phyloP scores from a whole-genome alignment of 148 eudicot genomes.

The Heliosperma pusillum region DNA sequence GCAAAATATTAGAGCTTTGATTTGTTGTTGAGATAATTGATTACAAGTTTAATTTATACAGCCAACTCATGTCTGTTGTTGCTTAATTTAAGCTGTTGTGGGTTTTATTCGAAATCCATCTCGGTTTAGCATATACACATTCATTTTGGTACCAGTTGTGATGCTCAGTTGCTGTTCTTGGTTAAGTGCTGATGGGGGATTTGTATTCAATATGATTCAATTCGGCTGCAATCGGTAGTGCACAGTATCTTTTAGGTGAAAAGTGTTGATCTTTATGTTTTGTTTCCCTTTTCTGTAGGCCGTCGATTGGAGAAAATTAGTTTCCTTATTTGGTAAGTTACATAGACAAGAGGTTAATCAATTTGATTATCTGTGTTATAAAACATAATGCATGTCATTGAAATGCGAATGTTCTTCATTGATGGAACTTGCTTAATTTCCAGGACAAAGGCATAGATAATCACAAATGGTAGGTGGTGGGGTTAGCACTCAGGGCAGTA shows the following conservation, averaged over 20 bases:
- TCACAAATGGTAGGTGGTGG: slow-evolving; percentile 44
- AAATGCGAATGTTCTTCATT: slow-evolving; percentile 2
- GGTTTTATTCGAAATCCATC: background rate
- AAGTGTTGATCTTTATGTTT: slow-evolving; percentile 18
- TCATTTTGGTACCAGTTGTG: background rate
- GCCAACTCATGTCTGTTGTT: too few relatives aligned
- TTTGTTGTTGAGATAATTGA: slow-evolving; percentile 26
- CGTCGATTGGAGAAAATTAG: background rate
- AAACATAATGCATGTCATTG: background rate
- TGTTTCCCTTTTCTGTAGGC: background rate
- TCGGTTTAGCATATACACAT: background rate
- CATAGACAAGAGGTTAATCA: background rate
- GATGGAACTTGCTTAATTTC: slow-evolving; percentile 19
- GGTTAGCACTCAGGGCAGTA: slow-evolving; percentile 36
- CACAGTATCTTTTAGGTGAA: slow-evolving; percentile 1
- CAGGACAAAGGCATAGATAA: slow-evolving; percentile 46
- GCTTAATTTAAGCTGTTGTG: background rate
- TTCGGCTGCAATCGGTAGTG: background rate
- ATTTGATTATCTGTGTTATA: background rate
- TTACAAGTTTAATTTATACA: too few relatives aligned
- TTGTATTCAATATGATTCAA: background rate
- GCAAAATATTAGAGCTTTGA: slow-evolving; percentile 18
- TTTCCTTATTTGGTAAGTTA: background rate
- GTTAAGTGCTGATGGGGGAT: slow-evolving; percentile 3
- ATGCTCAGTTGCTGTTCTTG: slow-evolving; percentile 5